Evolutionary conservation across 2,329 filamentous ascomycete species (phyloP), one percentile per base, ranked within the genome.

Genomic region (Cadophora malorum): DNA sequence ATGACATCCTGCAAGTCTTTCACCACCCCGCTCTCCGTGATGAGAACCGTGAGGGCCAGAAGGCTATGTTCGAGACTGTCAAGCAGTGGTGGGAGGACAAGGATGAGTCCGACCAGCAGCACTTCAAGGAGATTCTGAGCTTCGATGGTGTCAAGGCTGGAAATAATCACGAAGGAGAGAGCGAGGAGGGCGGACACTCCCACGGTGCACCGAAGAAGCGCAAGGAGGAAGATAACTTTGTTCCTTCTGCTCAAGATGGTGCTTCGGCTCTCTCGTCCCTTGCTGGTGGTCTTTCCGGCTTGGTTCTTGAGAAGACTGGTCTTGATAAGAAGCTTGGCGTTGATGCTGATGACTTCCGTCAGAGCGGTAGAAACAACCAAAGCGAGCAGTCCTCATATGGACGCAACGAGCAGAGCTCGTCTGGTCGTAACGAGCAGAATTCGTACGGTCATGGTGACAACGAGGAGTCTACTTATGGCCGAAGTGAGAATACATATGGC

Each of bases 1-100:
- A 90, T 76, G 87, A 90, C 69, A 93, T 97, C 78, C 88, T 96
- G 75, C 80, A 87, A 61, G 93, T 97, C 33, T 86, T 97, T 78
- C 92, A 96, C 76, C 94, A 97, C 79, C 94, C 94, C 4, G 92
- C 92, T 49, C 88, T 93, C 73, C 89, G 90, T 67, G 81, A 88
- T 16, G 81, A 85, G 77, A 91, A 90, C 63, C 82, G 88, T 33
- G 90, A 93, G 73, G 91, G 89, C 61, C 91, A 93, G 64, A 79
- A 82, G 31, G 81, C 88, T 74, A 94, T 96, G 88, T 97, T 93
- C 80, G 79, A 83, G n/a, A 88, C 88, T 19, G 89, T 97, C 10
- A 82, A 91, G 79, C 83, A 90, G 71, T 97, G 94, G 94, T 97
- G 93, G 93, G 78, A 82, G 52, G 81, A 86, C 66, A 88, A 92